Conservation (phyloP, 345 rosid species). For the Eutrema heterophyllum region DNA sequence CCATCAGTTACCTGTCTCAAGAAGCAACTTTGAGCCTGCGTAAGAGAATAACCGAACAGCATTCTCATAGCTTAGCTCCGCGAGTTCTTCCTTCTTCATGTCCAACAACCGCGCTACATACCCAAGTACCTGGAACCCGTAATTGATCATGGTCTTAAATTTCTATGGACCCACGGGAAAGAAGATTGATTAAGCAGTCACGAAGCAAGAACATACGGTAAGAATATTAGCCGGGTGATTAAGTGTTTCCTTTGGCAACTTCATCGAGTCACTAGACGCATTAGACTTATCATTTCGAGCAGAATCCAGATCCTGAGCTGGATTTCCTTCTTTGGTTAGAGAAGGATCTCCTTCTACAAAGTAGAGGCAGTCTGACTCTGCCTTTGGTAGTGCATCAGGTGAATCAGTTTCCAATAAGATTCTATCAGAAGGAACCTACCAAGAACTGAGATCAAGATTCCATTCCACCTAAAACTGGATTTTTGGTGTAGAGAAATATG, state of each 20-base stretch:
- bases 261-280: slow-evolving; percentile 32
- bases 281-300: slow-evolving; percentile 22
- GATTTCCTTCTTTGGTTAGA: slow-evolving; percentile 28
- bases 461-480: not conserved
- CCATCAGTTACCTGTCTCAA: slow-evolving; percentile 8
- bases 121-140: slow-evolving; percentile 47
- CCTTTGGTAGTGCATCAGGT: slow-evolving; percentile 84
- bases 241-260: slow-evolving; percentile 45
- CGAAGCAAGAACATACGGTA: slow-evolving; percentile 37
- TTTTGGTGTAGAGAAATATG: not conserved
- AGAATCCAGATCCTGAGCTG: slow-evolving; percentile 20
- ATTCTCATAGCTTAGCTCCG: slow-evolving; percentile 53
- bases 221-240: slow-evolving; percentile 92
- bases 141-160: not conserved
- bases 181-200: not conserved
- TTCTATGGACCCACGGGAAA: not conserved
- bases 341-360: slow-evolving; percentile 48
- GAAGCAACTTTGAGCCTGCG: slow-evolving; percentile 40
- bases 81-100: slow-evolving; percentile 60
- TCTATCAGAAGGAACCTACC: slow-evolving; percentile 72
- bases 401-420: slow-evolving; percentile 89
- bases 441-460: slow-evolving; percentile 27
- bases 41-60: slow-evolving; percentile 62
- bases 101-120: slow-evolving; percentile 67
- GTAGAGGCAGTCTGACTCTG: slow-evolving; percentile 38